Evolutionary conservation across 2,329 filamentous ascomycete genomes (phyloP).

Genomic region (Pyricularia pennisetigena): DNA sequence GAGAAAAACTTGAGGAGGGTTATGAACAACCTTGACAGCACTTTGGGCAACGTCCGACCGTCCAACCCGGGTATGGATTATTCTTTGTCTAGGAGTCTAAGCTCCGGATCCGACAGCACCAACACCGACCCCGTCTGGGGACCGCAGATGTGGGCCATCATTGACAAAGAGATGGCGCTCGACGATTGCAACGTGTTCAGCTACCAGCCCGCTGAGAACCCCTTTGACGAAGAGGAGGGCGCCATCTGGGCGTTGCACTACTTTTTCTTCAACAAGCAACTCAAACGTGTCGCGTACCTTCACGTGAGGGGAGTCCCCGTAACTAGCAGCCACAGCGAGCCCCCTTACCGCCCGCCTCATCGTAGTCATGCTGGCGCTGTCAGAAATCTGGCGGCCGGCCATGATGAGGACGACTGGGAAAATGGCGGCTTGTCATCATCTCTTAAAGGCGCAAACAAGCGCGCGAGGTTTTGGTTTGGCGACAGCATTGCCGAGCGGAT

Average conservation of each 20-base stretch:
- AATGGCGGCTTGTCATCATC: conserved; percentile 6
- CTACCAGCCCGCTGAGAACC: conserved; percentile 82
- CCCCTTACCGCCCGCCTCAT: conserved; percentile 6
- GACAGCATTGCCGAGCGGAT: conserved; percentile 45
- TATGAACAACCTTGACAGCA: conserved; percentile 81
- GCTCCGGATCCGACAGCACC: conserved; percentile 19
- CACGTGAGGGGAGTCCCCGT: conserved; percentile 84
- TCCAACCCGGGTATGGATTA: conserved; percentile 32
- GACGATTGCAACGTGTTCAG: conserved; percentile 83
- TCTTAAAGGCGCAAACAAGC: conserved; percentile 57
- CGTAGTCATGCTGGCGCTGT: not conserved
- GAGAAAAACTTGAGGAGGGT: conserved; percentile 72
- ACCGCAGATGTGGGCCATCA: conserved; percentile 80
- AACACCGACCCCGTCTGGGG: conserved; percentile 62
- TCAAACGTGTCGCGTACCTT: conserved; percentile 89
- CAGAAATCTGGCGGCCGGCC: conserved; percentile 9
- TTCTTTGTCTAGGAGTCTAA: conserved; percentile 24
- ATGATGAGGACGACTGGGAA: not conserved
- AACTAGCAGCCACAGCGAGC: conserved; percentile 51
- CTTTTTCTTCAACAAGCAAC: conserved; percentile 92
- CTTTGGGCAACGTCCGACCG: conserved; percentile 76
- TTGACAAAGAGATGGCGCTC: conserved; percentile 91
- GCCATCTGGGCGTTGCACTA: conserved; percentile 94
- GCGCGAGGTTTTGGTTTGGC: conserved; percentile 82
- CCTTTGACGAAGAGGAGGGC: conserved; percentile 83